phyloP scores from a whole-genome alignment of 2,329 filamentous ascomycete species.

The Myotisia sp. region DNA sequence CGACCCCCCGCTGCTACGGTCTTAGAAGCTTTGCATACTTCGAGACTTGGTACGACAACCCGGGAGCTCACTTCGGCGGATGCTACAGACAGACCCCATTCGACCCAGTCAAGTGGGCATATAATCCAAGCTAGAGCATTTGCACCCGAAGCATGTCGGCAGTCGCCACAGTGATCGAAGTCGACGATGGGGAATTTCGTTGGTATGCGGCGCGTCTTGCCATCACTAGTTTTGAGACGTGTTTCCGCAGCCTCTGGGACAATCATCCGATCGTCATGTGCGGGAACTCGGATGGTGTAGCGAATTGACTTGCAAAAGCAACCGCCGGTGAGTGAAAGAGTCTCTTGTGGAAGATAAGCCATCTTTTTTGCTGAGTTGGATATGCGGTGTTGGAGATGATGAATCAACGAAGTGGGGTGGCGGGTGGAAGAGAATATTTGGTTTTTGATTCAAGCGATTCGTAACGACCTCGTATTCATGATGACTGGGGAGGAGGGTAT shows the following conservation, averaged over 20 bases:
- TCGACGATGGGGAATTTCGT: constrained; percentile 14
- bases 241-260: neutral
- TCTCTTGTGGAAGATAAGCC: neutral
- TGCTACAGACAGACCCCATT: constrained; percentile 13
- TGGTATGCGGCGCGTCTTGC: constrained; percentile 2
- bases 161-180: constrained; percentile 18
- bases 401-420: too few species aligned
- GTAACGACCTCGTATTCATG: too few species aligned
- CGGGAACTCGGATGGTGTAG: constrained; percentile 17
- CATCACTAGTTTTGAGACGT: neutral
- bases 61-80: neutral
- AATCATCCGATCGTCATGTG: constrained; percentile 11
- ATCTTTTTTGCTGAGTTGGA: too few species aligned
- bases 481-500: too few species aligned
- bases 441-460: too few species aligned
- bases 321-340: constrained; percentile 11
- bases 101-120: constrained; percentile 16
- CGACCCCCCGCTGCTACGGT: neutral
- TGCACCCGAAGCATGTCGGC: constrained; percentile 13
- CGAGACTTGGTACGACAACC: neutral
- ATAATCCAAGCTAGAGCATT: constrained; percentile 19
- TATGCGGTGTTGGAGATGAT: too few species aligned
- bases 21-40: neutral
- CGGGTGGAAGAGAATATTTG: too few species aligned
- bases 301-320: constrained; percentile 19